Evolutionary conservation across 176 grass and related monocot genomes (phyloP).

Genomic region (Chrysopogon serrulatus): DNA sequence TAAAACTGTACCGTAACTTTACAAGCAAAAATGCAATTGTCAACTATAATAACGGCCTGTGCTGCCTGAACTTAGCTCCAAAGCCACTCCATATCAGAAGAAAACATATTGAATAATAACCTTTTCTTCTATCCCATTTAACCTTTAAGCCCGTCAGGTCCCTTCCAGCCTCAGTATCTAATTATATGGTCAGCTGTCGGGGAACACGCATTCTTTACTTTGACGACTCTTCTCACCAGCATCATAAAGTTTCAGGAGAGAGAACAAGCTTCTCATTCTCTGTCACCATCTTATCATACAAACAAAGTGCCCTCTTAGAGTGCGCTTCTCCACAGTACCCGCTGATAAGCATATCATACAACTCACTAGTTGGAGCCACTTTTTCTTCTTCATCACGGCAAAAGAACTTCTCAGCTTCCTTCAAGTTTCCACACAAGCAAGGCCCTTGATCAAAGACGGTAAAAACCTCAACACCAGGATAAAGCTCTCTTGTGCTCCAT

Average conservation of each 20-base stretch:
- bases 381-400: constrained; percentile 39
- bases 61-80: background rate
- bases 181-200: background rate
- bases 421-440: constrained; percentile 63
- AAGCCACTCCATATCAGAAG: background rate
- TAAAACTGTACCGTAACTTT: background rate
- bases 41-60: background rate
- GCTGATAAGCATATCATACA: constrained; percentile 51
- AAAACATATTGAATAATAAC: background rate
- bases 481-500: constrained; percentile 58
- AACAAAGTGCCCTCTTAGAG: constrained; percentile 58
- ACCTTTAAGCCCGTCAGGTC: background rate
- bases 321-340: constrained; percentile 50
- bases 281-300: constrained; percentile 65
- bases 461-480: constrained; percentile 13
- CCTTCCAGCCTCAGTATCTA: background rate
- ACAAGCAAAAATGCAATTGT: background rate
- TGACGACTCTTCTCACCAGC: constrained; percentile 47
- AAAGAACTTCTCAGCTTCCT: constrained; percentile 81
- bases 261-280: constrained; percentile 42
- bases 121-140: background rate
- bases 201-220: constrained; percentile 17
- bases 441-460: constrained; percentile 45
- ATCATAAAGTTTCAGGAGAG: constrained; percentile 48
- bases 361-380: constrained; percentile 17